A percentile compares a stretch with the other conserved stretches of the same genome.
Evolutionary conservation across 2,329 filamentous ascomycete species (phyloP).

Genomic region (Amesomyces nigricolor): DNA sequence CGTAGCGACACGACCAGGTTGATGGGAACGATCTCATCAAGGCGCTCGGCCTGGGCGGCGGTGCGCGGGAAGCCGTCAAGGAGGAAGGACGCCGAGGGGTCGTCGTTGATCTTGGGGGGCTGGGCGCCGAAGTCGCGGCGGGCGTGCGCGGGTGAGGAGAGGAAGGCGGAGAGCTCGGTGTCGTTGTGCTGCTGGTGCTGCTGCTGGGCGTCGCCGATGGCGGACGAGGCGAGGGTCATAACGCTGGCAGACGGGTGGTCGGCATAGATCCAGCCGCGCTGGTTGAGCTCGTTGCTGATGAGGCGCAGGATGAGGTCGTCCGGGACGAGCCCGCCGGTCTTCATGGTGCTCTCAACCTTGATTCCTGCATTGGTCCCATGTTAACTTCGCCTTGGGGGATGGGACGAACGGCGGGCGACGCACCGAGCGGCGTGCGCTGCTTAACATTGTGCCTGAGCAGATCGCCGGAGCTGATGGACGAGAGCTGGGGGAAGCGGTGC

Average conservation of each 20-base stretch:
- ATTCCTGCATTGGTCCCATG: slow-evolving; percentile 54
- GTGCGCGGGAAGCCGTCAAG: slow-evolving; percentile 95
- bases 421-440: slow-evolving; percentile 78
- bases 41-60: slow-evolving; percentile 66
- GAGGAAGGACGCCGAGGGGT: slow-evolving; percentile 80
- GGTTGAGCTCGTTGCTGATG: slow-evolving; percentile 82
- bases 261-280: slow-evolving; percentile 72
- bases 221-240: slow-evolving; percentile 46
- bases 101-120: slow-evolving; percentile 50
- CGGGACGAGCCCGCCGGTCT: slow-evolving; percentile 79
- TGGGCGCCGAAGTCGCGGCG: slow-evolving; percentile 32
- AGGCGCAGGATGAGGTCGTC: slow-evolving; percentile 88
- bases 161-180: slow-evolving; percentile 37
- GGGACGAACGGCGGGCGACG: slow-evolving; percentile 25
- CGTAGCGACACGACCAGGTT: slow-evolving; percentile 85
- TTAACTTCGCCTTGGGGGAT: slow-evolving; percentile 9
- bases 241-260: slow-evolving; percentile 37
- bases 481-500: slow-evolving; percentile 78
- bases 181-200: slow-evolving; percentile 29
- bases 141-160: slow-evolving; percentile 36
- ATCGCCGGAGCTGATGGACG: slow-evolving; percentile 90
- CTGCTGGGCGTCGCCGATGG: slow-evolving; percentile 30
- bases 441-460: slow-evolving; percentile 89
- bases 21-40: slow-evolving; percentile 83
- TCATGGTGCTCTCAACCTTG: slow-evolving; percentile 85